Percentiles rank a stretch among this genome's conserved stretches.
These are phyloP conservation scores for Lepidium sativum DNA, from an alignment of 345 rosid species.

Conservation along the genomic window DNA sequence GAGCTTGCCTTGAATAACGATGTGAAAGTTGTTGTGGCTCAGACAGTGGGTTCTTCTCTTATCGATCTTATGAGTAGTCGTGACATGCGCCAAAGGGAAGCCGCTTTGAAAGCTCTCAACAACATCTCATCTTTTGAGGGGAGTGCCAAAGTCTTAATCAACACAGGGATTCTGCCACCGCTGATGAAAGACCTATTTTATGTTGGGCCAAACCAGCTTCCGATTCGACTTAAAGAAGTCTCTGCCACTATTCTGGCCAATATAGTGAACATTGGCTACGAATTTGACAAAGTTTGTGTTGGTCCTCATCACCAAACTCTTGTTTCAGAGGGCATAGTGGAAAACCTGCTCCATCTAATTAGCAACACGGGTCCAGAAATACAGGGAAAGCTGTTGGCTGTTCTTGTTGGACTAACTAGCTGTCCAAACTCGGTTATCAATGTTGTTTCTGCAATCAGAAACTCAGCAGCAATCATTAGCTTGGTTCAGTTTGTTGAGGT, in stretches of 20 bases:
- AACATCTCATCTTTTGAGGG: slow-evolving; percentile 71
- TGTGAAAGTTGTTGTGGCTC: slow-evolving; percentile 68
- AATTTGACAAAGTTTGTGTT: slow-evolving; percentile 57
- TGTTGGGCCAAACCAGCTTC: slow-evolving; percentile 66
- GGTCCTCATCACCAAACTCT: slow-evolving; percentile 71
- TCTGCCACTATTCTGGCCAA: slow-evolving; percentile 91
- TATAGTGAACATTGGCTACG: slow-evolving; percentile 67
- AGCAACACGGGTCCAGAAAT: slow-evolving; percentile 97
- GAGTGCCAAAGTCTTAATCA: slow-evolving; percentile 74
- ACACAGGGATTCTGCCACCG: slow-evolving; percentile 79
- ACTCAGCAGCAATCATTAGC: slow-evolving; percentile 87
- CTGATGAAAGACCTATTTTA: slow-evolving; percentile 78
- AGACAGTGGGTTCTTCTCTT: slow-evolving; percentile 66
- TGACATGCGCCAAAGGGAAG: slow-evolving; percentile 59
- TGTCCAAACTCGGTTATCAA: slow-evolving; percentile 52
- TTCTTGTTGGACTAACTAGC: slow-evolving; percentile 90
- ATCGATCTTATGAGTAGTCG: slow-evolving; percentile 73
- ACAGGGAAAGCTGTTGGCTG: slow-evolving; percentile 86
- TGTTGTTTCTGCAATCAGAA: slow-evolving; percentile 77
- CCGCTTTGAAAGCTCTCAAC: slow-evolving; percentile 76
- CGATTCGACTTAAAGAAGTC: slow-evolving; percentile 84
- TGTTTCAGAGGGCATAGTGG: slow-evolving; percentile 73
- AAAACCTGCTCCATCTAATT: slow-evolving; percentile 71
- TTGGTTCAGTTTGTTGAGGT: slow-evolving; percentile 95
- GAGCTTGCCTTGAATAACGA: slow-evolving; percentile 77